Evolutionary conservation across 2,329 filamentous ascomycete genomes (phyloP), one percentile per base, ranked within the genome.

Genomic region (Ceratocystis variospora): DNA sequence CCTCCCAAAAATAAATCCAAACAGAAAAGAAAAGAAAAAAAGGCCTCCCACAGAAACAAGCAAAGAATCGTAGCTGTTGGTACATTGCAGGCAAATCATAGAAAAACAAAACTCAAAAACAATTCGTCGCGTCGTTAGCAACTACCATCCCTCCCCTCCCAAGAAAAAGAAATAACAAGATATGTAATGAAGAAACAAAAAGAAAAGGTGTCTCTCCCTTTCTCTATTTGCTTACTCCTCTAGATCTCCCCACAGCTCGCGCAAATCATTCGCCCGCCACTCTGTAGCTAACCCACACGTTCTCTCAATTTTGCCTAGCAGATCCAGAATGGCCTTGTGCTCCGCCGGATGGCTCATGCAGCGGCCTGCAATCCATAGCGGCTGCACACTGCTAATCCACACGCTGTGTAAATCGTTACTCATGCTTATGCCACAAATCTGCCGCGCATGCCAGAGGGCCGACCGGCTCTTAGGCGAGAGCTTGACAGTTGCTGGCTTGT

Each of bases 331-430:
- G 1, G 74, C 73, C 55, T 67, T 71, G 64, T 77, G 76, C 64
- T 79, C 75, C 62, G 71, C 72, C 1, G 73, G 76, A 69, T 82
- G 79, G 68, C 78, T 82, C 71, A 83, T 77, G 2, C 81, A 73
- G 3, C 77, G 74, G 0, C 80, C 81, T 0, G 81, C 81, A 66
- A 83, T 77, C 77, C 79, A 82, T 2, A 83, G 71, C 1, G 80
- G 80, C 69, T 83, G 80, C 0, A 82, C 77, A 3, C 79, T 77
- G 68, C 83, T 82, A 33, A 79, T 83, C 71, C 81, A 74, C n/a
- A 78, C 80, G 0, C 80, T 80, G 45, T 80, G 78, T 67, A 83
- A 79, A 12, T 76, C 75, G 62, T 82, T 83, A 0, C 79, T 77
- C 15, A 79, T 71, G 17, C 80, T 81, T 25, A 83, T 83, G 0